Percentiles rank a stretch among this genome's conserved stretches.
phyloP scores from a whole-genome alignment of 2,329 filamentous ascomycete genomes.

The Talaromyces pinophilus region DNA sequence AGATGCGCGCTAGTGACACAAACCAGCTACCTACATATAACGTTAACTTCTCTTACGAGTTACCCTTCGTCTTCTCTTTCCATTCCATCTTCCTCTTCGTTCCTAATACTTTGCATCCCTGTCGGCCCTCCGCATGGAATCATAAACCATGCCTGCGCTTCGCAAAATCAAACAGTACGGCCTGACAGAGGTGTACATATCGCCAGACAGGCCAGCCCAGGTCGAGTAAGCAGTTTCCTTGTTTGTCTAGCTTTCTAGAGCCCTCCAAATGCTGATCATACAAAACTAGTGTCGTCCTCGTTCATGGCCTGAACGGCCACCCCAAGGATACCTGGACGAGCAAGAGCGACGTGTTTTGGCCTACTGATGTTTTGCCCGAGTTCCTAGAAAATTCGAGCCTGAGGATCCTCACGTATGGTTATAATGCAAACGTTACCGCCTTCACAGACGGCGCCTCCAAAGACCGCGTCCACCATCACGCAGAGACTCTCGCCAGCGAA shows the following conservation, averaged over 20 bases:
- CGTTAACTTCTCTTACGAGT: not conserved
- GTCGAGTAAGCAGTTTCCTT: slow-evolving; percentile 37
- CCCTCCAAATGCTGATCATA: not conserved
- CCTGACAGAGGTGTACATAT: slow-evolving; percentile 45
- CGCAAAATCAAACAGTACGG: slow-evolving; percentile 41
- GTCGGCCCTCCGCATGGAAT: not conserved
- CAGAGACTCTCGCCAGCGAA: slow-evolving; percentile 65
- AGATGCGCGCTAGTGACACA: slow-evolving; percentile 17
- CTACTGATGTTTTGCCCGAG: slow-evolving; percentile 64
- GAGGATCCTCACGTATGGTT: slow-evolving; percentile 71
- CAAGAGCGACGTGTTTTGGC: slow-evolving; percentile 63
- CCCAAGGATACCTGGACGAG: slow-evolving; percentile 64
- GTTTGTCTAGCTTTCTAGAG: not conserved
- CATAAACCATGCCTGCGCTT: slow-evolving; percentile 15
- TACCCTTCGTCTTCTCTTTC: not conserved
- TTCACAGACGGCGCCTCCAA: slow-evolving; percentile 59
- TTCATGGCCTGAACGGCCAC: slow-evolving; percentile 69
- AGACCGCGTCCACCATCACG: slow-evolving; percentile 70
- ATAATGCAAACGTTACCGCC: slow-evolving; percentile 65
- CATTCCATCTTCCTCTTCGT: not conserved
- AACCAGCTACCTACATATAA: not conserved
- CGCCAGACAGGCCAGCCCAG: slow-evolving; percentile 36
- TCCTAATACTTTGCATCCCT: not conserved
- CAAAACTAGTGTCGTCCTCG: slow-evolving; percentile 58
- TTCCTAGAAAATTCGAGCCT: slow-evolving; percentile 60